Evolutionary conservation across 345 rosid genomes (phyloP), one percentile per base, ranked within the genome.

Genomic region (Bruguiera parviflora): DNA sequence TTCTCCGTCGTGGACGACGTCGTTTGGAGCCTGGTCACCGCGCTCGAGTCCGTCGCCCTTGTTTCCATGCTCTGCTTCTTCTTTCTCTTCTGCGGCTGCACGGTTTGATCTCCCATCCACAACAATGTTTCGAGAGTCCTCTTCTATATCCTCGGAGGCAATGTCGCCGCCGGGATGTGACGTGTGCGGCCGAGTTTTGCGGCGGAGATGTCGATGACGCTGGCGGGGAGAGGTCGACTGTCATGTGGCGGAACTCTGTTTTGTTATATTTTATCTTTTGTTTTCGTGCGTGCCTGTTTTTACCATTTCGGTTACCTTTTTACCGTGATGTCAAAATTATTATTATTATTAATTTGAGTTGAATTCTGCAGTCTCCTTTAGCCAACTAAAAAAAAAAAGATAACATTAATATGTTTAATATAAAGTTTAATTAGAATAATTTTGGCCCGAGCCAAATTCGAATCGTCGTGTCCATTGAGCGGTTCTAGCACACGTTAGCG

Each of bases 81-180:
- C 88, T 88, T 90, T 71, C 89, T 92, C 75, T 86, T 88, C 75
- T 92, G 87, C 67, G 98, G 98, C 67, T 90, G 98, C 72, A 90
- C 96, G 2, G 63, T 92, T 64, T 92, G 66, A 76, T 58, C 6
- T 6, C 5, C 0, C 16, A 2, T 43, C 5, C 3, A 5, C 18
- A 39, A 29, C 3, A 18, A 27, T 11, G 58, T 18, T 8, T 56
- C 52, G 2, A 53, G 61, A 18, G 32, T 56, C 32, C 19, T 56
- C 32, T 28, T 57, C 6, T 8, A 5, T 22, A 6, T 9, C 3
- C 53, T 6, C 28, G 1, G 59, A 11, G 9, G 13, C 51, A 33
- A 22, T 0, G 0, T 5, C 8, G 7, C 15, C 10, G 7, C 27
- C 65, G 71, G 74, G 21, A 62, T 29, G 0, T 66, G 73, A 47